Conservation (phyloP, 2,329 filamentous ascomycete species). For the Alternaria incomplexa region DNA sequence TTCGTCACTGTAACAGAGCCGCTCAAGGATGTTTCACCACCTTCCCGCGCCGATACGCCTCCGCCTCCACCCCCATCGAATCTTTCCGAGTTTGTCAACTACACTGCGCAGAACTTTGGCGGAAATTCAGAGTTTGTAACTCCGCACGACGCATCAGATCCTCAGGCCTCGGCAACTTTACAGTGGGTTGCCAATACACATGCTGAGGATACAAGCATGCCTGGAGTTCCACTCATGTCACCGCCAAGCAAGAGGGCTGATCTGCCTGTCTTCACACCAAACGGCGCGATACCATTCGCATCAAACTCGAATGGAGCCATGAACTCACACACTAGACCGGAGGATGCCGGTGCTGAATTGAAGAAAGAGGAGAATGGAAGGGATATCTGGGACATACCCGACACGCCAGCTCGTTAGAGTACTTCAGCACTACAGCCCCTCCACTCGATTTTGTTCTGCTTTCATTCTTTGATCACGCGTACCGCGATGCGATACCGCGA, state of each 20-base stretch:
- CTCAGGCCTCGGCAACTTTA: conserved; percentile 25
- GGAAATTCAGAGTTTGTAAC: not conserved
- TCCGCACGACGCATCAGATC: conserved; percentile 3
- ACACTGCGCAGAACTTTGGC: conserved; percentile 31
- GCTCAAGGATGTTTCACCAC: conserved; percentile 29
- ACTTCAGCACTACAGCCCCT: not conserved
- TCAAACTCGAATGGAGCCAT: conserved; percentile 17
- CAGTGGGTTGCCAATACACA: conserved; percentile 44
- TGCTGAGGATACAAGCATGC: conserved; percentile 10
- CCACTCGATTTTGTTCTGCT: not conserved
- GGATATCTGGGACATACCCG: conserved; percentile 55
- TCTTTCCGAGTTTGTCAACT: conserved; percentile 44
- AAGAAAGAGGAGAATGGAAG: conserved; percentile 15
- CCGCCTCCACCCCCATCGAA: conserved; percentile 44
- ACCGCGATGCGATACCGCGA: not conserved
- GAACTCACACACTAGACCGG: not conserved
- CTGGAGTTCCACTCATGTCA: conserved; percentile 27
- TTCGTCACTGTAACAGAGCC: conserved; percentile 35
- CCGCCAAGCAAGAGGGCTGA: conserved; percentile 48
- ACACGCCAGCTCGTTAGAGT: conserved; percentile 47
- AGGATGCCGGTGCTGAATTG: not conserved
- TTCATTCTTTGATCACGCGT: not conserved
- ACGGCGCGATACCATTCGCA: conserved; percentile 45
- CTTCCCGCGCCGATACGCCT: conserved; percentile 46
- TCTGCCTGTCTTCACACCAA: conserved; percentile 58